Percentiles rank a stretch among this genome's conserved stretches.
Evolutionary conservation across 164 flowering plant genomes (phyloP).

Genomic region (Tetracentron sinense): DNA sequence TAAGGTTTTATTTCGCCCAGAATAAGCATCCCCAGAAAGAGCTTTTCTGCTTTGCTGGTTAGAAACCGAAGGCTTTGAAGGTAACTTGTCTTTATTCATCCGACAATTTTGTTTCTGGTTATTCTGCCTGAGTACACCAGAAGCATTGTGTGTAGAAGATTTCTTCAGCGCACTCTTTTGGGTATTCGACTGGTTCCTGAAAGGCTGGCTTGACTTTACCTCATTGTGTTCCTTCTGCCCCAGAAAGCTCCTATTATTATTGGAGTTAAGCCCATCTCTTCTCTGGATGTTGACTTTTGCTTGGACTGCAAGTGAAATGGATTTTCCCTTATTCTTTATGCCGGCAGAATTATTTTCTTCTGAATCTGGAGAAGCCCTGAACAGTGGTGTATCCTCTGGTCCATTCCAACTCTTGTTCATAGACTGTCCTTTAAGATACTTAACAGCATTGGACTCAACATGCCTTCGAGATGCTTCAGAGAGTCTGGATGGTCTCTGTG

Average conservation of each 20-base stretch:
- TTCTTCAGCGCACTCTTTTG: conserved; percentile 47
- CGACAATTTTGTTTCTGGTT: conserved; percentile 74
- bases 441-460: conserved; percentile 63
- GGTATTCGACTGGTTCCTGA: conserved; percentile 33
- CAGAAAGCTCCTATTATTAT: conserved; percentile 21
- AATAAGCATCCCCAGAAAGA: conserved; percentile 36
- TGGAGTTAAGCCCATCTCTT: conserved; percentile 55
- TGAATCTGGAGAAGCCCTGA: conserved; percentile 25
- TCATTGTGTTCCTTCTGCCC: conserved; percentile 44
- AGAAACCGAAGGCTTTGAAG: conserved; percentile 41
- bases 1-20: conserved; percentile 30
- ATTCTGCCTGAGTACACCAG: conserved; percentile 67
- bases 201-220: conserved; percentile 29
- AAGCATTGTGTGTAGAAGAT: conserved; percentile 28
- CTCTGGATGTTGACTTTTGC: conserved; percentile 95
- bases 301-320: conserved; percentile 85
- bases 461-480: conserved; percentile 42
- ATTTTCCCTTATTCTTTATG: conserved; percentile 52
- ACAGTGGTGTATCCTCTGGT: conserved; percentile 30
- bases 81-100: conserved; percentile 37
- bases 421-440: conserved; percentile 67
- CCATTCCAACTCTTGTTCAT: conserved; percentile 71
- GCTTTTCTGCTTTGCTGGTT: conserved; percentile 41
- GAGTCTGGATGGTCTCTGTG: conserved; percentile 35
- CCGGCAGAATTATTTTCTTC: conserved; percentile 35